Evolutionary conservation across 2,329 filamentous ascomycete species (phyloP).

Genomic region (Penicillium sp.): DNA sequence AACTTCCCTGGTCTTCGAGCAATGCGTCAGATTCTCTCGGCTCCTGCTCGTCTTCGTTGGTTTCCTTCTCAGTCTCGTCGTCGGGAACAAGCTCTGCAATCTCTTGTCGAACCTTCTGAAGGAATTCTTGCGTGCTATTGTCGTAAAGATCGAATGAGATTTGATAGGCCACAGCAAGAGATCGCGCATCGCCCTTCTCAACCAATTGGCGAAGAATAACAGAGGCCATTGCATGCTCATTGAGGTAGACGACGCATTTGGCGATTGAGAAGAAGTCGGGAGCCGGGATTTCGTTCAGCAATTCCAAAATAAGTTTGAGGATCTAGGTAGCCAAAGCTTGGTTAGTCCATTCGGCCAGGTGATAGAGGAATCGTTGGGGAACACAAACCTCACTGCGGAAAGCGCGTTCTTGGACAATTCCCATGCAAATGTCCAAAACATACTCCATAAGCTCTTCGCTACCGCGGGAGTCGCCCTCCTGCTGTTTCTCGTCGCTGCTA

Average conservation of each 20-base stretch:
- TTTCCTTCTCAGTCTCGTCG: constrained; percentile 41
- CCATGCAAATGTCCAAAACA: constrained; percentile 93
- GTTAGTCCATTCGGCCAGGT: not conserved
- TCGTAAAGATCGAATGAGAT: constrained; percentile 98
- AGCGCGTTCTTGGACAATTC: constrained; percentile 88
- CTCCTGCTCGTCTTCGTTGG: constrained; percentile 54
- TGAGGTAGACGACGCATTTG: constrained; percentile 93
- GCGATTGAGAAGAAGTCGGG: constrained; percentile 98
- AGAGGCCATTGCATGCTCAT: constrained; percentile 87
- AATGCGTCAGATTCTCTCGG: constrained; percentile 59
- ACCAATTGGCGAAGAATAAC: constrained; percentile 81
- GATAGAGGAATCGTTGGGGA: not conserved
- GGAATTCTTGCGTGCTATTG: constrained; percentile 95
- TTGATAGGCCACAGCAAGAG: constrained; percentile 86
- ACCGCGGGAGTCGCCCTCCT: constrained; percentile 56
- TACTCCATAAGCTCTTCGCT: constrained; percentile 97
- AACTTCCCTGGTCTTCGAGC: constrained; percentile 50
- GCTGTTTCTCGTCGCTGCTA: constrained; percentile 78
- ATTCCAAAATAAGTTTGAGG: constrained; percentile 83
- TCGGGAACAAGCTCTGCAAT: constrained; percentile 60
- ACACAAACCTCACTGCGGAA: constrained; percentile 66
- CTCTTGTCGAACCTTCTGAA: constrained; percentile 81
- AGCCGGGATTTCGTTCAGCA: constrained; percentile 87
- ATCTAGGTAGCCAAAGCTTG: constrained; percentile 55
- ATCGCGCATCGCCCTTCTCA: constrained; percentile 72